phyloP scores from a whole-genome alignment of 1,139 yeast species.

The Scheffersomyces parashehatae region DNA sequence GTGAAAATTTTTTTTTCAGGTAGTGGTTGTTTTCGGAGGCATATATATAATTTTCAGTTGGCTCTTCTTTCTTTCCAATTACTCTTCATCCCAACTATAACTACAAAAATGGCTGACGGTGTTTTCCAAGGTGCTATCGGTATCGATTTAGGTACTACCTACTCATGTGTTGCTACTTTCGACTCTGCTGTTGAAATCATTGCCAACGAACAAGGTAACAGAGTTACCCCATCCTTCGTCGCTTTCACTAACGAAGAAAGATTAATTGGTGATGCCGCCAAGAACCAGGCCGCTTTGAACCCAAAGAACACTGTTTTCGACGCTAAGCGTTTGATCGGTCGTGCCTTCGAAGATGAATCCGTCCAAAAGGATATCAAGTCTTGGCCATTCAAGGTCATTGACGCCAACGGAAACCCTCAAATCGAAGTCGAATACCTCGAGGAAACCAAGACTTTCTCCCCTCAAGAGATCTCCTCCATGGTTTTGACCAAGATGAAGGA shows the following conservation, averaged over 20 bases:
- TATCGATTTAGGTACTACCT: conserved; percentile 98
- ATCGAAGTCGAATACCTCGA: conserved; percentile 93
- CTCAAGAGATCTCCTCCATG: conserved; percentile 97
- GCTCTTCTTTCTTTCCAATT: conserved; percentile 15
- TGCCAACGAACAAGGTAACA: conserved; percentile 99
- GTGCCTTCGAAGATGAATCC: conserved; percentile 85
- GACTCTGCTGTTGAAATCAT: conserved; percentile 91
- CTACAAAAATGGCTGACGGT: conserved; percentile 83
- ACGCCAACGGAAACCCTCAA: conserved; percentile 83
- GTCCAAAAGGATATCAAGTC: conserved; percentile 96
- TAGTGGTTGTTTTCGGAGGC: conserved; percentile 1
- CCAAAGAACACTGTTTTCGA: conserved; percentile 96
- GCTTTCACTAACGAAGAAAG: conserved; percentile 98
- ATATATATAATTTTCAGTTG: conserved; percentile 9
- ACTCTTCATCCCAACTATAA: conserved; percentile 14
- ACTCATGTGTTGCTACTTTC: conserved; percentile 97
- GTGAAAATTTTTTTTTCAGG: conserved; percentile 15
- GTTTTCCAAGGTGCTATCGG: conserved; percentile 99
- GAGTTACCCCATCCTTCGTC: conserved; percentile 97
- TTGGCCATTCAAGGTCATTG: conserved; percentile 95
- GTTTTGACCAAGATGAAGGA: conserved; percentile 97
- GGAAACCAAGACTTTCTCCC: conserved; percentile 92
- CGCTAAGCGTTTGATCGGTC: conserved; percentile 97
- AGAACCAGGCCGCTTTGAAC: conserved; percentile 98
- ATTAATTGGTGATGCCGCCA: conserved; percentile 98